phyloP scores from a whole-genome alignment of 257 asterid genomes.

The Solanum pennellii region DNA sequence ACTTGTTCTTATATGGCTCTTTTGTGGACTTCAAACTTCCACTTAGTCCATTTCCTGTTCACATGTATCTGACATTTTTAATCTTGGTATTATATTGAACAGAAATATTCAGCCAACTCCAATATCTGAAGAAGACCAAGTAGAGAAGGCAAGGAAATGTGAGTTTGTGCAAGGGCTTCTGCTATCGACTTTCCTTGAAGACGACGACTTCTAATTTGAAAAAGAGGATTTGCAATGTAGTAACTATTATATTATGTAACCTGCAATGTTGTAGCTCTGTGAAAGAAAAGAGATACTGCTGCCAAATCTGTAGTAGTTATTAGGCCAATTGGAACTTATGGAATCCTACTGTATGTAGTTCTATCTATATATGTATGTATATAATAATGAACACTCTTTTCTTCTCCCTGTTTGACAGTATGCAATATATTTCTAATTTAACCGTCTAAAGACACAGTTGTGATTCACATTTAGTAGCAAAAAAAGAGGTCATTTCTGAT shows the following conservation, averaged over 20 bases:
- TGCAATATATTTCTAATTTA: neutral
- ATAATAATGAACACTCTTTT: neutral
- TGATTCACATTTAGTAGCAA: neutral
- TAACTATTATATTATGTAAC: neutral
- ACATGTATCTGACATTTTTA: neutral
- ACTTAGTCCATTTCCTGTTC: neutral
- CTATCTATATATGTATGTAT: neutral
- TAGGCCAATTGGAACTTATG: neutral
- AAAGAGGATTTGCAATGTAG: neutral
- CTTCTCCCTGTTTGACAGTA: neutral
- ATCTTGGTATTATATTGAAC: neutral
- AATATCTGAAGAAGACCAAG: slow-evolving; percentile 54
- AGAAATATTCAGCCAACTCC: slow-evolving; percentile 20
- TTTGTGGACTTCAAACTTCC: neutral
- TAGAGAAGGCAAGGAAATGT: slow-evolving; percentile 55
- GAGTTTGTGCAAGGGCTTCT: slow-evolving; percentile 61
- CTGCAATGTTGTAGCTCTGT: neutral
- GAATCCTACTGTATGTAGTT: neutral
- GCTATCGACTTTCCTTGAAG: slow-evolving; percentile 57
- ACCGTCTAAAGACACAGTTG: neutral
- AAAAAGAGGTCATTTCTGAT: neutral
- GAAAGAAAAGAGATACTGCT: neutral
- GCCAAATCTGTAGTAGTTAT: neutral
- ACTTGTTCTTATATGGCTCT: neutral
- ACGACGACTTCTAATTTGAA: slow-evolving; percentile 14